Evolutionary conservation across 148 eudicot genomes (phyloP).

Genomic region (Beta vulgaris): DNA sequence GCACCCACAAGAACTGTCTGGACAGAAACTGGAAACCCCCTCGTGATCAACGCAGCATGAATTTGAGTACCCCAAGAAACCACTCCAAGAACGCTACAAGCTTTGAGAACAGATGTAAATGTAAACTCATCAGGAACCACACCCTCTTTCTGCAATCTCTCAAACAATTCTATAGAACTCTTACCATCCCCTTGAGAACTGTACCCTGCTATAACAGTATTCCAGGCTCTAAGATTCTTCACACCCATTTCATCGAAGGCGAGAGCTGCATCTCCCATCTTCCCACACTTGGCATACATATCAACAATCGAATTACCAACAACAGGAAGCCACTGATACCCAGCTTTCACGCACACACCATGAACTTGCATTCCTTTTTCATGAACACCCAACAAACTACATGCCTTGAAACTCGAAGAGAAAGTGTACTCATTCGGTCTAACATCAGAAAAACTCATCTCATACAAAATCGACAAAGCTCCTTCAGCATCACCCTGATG

Average conservation of each 20-base stretch:
- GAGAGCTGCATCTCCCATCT: slow-evolving; percentile 41
- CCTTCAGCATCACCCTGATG: slow-evolving; percentile 42
- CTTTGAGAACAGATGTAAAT: slow-evolving; percentile 71
- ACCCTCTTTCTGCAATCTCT: slow-evolving; percentile 46
- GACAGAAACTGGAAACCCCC: slow-evolving; percentile 40
- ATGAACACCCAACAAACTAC: slow-evolving; percentile 41
- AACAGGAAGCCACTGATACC: slow-evolving; percentile 50
- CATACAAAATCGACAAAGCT: slow-evolving; percentile 38
- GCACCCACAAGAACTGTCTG: slow-evolving; percentile 60
- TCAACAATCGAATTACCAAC: slow-evolving; percentile 74
- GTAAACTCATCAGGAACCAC: slow-evolving; percentile 66
- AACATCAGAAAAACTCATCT: slow-evolving; percentile 50
- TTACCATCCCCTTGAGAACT: slow-evolving; percentile 40
- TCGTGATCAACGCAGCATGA: slow-evolving; percentile 53
- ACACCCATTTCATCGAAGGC: slow-evolving; percentile 47
- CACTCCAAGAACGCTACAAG: slow-evolving; percentile 48
- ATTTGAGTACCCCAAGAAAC: slow-evolving; percentile 53
- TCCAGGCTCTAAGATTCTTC: slow-evolving; percentile 66
- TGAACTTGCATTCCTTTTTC: slow-evolving; percentile 75
- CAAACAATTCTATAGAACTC: slow-evolving; percentile 40
- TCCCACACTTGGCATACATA: slow-evolving; percentile 81
- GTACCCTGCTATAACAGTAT: slow-evolving; percentile 67
- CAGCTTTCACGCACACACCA: slow-evolving; percentile 48
- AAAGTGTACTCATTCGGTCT: slow-evolving; percentile 71
- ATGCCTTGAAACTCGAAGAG: slow-evolving; percentile 64